Conservation (phyloP, 139 green algal species). For the Diplosphaera chodatii region DNA sequence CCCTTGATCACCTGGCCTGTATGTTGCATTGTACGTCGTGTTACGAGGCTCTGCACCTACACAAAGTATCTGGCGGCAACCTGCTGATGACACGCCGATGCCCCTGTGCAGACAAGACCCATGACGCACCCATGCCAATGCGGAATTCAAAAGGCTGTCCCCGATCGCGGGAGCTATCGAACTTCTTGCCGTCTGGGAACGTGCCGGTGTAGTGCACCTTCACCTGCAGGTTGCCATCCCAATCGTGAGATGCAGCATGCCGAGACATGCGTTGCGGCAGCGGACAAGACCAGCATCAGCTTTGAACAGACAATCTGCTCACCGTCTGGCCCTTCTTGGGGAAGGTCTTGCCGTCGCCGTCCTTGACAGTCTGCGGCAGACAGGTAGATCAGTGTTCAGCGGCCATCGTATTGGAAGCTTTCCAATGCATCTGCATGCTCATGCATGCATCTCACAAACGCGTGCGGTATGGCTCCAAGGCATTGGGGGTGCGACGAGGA, state of each 20-base stretch:
- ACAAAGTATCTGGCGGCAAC: background rate
- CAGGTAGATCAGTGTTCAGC: too few species aligned
- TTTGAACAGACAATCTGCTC: background rate
- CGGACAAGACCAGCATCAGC: too few species aligned
- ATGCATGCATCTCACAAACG: too few species aligned
- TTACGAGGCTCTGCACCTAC: background rate
- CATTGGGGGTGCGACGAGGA: too few species aligned
- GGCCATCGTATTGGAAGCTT: too few species aligned
- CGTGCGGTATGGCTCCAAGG: too few species aligned
- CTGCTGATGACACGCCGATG: background rate
- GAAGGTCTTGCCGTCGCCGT: conserved; percentile 30
- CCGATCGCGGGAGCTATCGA: conserved; percentile 57
- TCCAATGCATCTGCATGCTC: background rate
- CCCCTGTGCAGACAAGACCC: background rate
- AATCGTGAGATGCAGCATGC: too few species aligned
- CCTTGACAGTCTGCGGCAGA: background rate
- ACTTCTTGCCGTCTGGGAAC: conserved; percentile 61
- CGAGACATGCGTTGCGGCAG: too few species aligned
- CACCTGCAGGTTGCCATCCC: conserved; percentile 3
- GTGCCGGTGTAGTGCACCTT: conserved; percentile 56
- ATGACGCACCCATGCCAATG: conserved; percentile 28
- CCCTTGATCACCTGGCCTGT: conserved; percentile 45
- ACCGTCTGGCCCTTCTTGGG: conserved; percentile 31
- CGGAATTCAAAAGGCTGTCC: conserved; percentile 49
- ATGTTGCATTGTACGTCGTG: background rate